Percentiles rank a stretch among this genome's conserved stretches.
Evolutionary conservation across 257 asterid species (phyloP).

Genomic region (Schizonepeta tenuifolia): DNA sequence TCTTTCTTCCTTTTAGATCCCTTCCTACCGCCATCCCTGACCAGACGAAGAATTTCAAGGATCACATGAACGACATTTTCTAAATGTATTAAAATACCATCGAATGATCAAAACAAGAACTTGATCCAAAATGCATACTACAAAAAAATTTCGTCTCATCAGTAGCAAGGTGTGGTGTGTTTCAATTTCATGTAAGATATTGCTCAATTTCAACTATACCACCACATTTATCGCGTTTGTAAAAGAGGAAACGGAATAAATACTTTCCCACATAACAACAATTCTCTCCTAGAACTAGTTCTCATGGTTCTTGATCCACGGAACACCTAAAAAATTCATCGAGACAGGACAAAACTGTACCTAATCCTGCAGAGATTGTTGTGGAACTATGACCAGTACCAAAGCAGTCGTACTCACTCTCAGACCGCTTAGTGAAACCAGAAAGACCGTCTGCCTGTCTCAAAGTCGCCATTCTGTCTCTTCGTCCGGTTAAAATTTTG

Average conservation of each 20-base stretch:
- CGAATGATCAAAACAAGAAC: not conserved
- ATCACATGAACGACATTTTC: not conserved
- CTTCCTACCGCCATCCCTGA: conserved; percentile 67
- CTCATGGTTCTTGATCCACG: not conserved
- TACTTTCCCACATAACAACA: not conserved
- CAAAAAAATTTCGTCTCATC: not conserved
- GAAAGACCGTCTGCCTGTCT: conserved; percentile 87
- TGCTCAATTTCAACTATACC: too few relatives aligned
- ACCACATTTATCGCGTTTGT: too few relatives aligned
- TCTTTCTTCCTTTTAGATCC: conserved; percentile 54
- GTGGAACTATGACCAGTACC: conserved; percentile 99
- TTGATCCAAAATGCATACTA: not conserved
- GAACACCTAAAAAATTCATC: not conserved
- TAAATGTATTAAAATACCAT: not conserved
- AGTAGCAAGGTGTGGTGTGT: not conserved
- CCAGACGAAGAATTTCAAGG: not conserved
- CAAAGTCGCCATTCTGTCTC: conserved; percentile 78
- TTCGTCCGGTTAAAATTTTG: conserved; percentile 89
- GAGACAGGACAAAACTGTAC: conserved; percentile 31
- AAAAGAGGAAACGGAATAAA: not conserved
- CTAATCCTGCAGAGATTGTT: conserved; percentile 93
- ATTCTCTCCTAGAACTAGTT: not conserved
- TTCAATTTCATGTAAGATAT: not conserved
- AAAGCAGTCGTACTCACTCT: conserved; percentile 92
- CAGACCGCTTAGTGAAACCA: conserved; percentile 92